Percentiles rank a stretch among this genome's conserved stretches.
These are phyloP conservation scores for Sugiyamaella marilandica DNA, from an alignment of 805 yeast genomes.

Conservation along the genomic window DNA sequence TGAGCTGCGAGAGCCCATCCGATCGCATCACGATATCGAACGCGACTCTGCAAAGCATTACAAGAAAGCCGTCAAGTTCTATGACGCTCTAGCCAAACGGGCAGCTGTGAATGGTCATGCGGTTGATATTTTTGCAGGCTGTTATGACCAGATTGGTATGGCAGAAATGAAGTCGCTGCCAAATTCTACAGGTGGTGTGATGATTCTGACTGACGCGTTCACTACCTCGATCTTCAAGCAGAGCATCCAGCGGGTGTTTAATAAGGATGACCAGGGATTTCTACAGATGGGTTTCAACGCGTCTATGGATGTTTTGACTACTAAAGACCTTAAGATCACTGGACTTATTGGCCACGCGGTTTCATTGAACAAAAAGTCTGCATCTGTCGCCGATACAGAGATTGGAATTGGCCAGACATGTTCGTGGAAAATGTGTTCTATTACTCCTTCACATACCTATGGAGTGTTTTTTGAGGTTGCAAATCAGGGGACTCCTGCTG, in stretches of 20 bases:
- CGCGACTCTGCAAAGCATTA: conserved; percentile 84
- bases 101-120: conserved; percentile 73
- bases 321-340: conserved; percentile 76
- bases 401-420: conserved; percentile 92
- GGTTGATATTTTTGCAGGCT: conserved; percentile 88
- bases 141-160: conserved; percentile 94
- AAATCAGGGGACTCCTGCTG: conserved; percentile 34
- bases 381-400: conserved; percentile 81
- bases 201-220: conserved; percentile 85
- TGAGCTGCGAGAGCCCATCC: conserved; percentile 88
- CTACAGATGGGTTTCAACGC: conserved; percentile 90
- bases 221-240: conserved; percentile 92
- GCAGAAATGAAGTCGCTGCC: conserved; percentile 86
- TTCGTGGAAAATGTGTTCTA: conserved; percentile 77
- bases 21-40: conserved; percentile 96
- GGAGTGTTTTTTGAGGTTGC: conserved; percentile 84
- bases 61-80: conserved; percentile 79
- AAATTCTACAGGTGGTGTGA: conserved; percentile 83
- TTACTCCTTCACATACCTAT: conserved; percentile 84
- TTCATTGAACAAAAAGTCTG: conserved; percentile 54
- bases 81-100: conserved; percentile 66
- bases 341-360: conserved; percentile 94
- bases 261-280: conserved; percentile 81
- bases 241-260: conserved; percentile 79
- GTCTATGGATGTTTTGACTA: conserved; percentile 72